Base-by-base conservation (phyloP, 176 grass and related monocot species). In the Carex myosuroides region DNA sequence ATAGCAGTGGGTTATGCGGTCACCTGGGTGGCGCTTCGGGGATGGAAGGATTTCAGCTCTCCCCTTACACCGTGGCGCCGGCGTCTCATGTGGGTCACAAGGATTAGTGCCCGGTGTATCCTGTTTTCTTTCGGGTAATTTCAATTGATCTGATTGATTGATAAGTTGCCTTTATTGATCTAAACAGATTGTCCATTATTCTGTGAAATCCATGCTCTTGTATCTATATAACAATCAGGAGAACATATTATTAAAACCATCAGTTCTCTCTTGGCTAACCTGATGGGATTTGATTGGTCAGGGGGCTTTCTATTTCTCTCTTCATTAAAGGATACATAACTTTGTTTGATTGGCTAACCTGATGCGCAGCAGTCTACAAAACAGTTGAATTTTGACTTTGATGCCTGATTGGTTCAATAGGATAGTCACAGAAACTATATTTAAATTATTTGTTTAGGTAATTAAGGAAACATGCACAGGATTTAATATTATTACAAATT, bases 51-150 rank as follows among this genome's bases (percentile, higher is more conserved):
- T 70, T 35, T 37, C 77, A 81, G 42, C 8, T 85, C 17, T 1
- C 86, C 79, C 5, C 69, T 99, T 85, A 90, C 90, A 70, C 30
- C 82, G 60, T 94, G 97, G 97, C 91, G 97, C 0, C 70, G 90
- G 9, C 87, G 93, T 16, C 80, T 91, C 80, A 99, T 99, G 97
- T 99, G 93, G 97, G 12, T 99, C 85, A 99, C 97, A 18, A 88
- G 97, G 85, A 86, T 99, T 89, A 96, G 86, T 75, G 88, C 89
- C 3, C 84, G 93, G 0, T 94, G 91, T 89, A 99, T 99, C 91
- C 97, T 99, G 76, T 99, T 99, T 77, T 85, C 97, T 1, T 99
- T 99, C 69, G 97, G 97, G 97, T 99, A 91, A 92, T 91, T 72
- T 57, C 12, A 20, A 48, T 65, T 24, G 12, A 26, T 69, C 26